Evolutionary conservation across 306 rosid species (phyloP).

Genomic region (Benincasa hispida): DNA sequence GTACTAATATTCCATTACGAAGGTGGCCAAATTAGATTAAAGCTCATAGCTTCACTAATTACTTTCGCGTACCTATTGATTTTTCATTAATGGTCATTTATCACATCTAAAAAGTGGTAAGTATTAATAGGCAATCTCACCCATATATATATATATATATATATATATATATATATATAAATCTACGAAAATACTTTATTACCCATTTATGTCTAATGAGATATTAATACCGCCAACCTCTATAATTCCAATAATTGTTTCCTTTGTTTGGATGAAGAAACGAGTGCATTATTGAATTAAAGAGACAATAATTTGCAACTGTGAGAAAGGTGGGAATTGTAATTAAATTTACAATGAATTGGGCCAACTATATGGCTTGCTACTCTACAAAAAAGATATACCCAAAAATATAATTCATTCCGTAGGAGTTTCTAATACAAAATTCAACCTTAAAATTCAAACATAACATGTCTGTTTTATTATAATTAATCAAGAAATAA

Average conservation of each 20-base stretch:
- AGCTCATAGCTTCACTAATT: neutral
- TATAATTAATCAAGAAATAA: neutral
- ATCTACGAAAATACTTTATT: neutral
- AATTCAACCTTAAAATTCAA: neutral
- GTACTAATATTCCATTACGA: neutral
- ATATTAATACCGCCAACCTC: neutral
- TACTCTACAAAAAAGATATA: neutral
- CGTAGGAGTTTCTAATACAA: neutral
- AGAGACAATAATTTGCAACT: neutral
- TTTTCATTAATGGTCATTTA: neutral
- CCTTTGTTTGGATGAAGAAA: neutral
- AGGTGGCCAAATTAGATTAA: neutral
- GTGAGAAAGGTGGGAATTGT: neutral
- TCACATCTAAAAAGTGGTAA: neutral
- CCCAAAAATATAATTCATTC: neutral
- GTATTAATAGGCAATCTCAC: neutral
- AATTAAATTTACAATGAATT: neutral
- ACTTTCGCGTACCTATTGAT: neutral
- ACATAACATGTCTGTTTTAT: neutral
- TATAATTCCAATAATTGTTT: constrained; percentile 2
- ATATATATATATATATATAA: neutral
- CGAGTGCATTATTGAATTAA: constrained; percentile 8
- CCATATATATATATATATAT: neutral
- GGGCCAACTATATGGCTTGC: neutral
- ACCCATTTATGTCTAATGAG: neutral